Percentiles rank a stretch among this genome's conserved stretches.
Evolutionary conservation across 1,284 basidiomycete species (phyloP).

Genomic region (Cutaneotrichosporon sp.): DNA sequence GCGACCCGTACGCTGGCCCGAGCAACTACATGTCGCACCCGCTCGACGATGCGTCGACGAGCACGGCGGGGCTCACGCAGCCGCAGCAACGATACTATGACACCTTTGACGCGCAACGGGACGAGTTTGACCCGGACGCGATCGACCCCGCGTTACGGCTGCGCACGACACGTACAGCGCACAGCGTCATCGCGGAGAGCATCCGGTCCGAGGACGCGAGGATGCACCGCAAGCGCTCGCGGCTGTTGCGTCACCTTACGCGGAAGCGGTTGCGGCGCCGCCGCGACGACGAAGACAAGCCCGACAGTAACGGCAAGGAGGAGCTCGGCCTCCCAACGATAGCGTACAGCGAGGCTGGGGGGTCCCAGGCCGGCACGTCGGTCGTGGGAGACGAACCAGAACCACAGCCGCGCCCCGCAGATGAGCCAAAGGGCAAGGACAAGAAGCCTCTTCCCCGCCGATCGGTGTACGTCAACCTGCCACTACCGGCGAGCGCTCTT

Average conservation of each 20-base stretch:
- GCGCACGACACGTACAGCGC: conserved; percentile 82
- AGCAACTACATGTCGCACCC: conserved; percentile 10
- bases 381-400: conserved; percentile 1
- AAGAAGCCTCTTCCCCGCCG: conserved; percentile 56
- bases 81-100: conserved; percentile 16
- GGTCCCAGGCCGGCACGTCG: background rate
- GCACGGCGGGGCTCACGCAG: background rate
- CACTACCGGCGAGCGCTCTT: conserved; percentile 33
- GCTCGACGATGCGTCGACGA: conserved; percentile 7
- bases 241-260: conserved; percentile 56
- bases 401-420: background rate
- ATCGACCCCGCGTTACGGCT: conserved; percentile 84
- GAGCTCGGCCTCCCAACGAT: conserved; percentile 4
- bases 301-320: background rate
- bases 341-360: conserved; percentile 5
- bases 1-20: conserved; percentile 5
- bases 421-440: background rate
- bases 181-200: conserved; percentile 82
- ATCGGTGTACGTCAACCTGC: conserved; percentile 74
- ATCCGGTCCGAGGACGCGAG: conserved; percentile 73
- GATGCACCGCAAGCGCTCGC: conserved; percentile 59
- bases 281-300: background rate
- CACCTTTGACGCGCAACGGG: conserved; percentile 32
- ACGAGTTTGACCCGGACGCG: conserved; percentile 47
- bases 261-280: conserved; percentile 5